Conservation (phyloP, 306 rosid species). For the Prinsepia uniflora region DNA sequence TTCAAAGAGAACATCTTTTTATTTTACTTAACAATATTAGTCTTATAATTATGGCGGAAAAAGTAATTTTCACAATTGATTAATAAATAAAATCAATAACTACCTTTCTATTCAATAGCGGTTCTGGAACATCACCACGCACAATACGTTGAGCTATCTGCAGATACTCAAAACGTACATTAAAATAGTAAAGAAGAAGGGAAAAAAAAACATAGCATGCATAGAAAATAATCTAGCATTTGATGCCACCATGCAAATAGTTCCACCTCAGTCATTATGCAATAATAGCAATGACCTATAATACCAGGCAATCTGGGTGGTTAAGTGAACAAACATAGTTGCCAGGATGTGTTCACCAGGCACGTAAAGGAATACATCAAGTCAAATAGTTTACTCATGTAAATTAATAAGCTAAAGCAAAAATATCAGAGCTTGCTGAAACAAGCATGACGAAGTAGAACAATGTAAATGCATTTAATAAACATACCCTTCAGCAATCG, state of each 20-base stretch:
- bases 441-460: not conserved
- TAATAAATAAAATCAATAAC: not conserved
- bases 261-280: not conserved
- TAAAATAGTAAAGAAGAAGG: not conserved
- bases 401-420: not conserved
- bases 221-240: not conserved
- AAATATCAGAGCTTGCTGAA: not conserved
- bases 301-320: not conserved
- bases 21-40: not conserved
- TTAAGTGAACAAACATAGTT: not conserved
- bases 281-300: not conserved
- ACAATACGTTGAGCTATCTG: constrained; percentile 97
- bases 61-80: not conserved
- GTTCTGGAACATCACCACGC: constrained; percentile 98
- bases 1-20: not conserved
- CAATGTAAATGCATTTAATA: not conserved
- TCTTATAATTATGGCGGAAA: not conserved
- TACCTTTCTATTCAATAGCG: constrained; percentile 86
- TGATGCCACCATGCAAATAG: not conserved
- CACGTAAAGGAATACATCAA: not conserved
- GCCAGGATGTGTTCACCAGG: not conserved
- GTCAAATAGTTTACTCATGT: not conserved
- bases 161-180: not conserved
- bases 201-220: not conserved
- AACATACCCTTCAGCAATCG: constrained; percentile 97